Evolutionary conservation across 345 rosid genomes (phyloP).

Genomic region (Populus ilicifolia): DNA sequence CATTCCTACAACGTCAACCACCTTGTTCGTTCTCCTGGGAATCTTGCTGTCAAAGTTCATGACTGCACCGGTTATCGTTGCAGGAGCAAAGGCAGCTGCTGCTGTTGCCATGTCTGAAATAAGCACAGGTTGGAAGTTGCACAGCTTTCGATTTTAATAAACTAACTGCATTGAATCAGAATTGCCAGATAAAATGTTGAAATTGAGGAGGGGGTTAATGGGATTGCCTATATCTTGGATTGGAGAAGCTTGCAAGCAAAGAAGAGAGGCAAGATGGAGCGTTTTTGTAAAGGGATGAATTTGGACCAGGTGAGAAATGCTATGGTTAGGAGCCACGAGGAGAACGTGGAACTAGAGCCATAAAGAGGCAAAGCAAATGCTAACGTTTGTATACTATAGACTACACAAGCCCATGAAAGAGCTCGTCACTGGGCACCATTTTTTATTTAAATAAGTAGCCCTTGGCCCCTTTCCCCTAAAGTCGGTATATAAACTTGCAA

Average conservation of each 20-base stretch:
- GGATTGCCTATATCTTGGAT: neutral
- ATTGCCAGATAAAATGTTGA: neutral
- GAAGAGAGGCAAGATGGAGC: neutral
- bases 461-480: neutral
- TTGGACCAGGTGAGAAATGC: conserved; percentile 1
- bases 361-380: neutral
- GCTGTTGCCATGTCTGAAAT: conserved; percentile 19
- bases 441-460: neutral
- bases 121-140: neutral
- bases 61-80: conserved; percentile 20
- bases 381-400: neutral
- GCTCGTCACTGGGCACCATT: neutral
- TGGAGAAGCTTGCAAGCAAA: neutral
- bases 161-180: neutral
- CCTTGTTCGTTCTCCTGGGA: conserved; percentile 15
- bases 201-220: neutral
- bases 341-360: neutral
- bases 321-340: neutral
- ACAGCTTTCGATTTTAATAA: neutral
- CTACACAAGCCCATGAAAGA: neutral
- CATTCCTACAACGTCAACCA: conserved; percentile 36
- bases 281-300: neutral
- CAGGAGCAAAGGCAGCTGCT: conserved; percentile 13
- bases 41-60: conserved; percentile 7
- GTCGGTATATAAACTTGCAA: neutral